Evolutionary conservation across 805 yeast genomes (phyloP).

Genomic region (Saturnispora hagleri): DNA sequence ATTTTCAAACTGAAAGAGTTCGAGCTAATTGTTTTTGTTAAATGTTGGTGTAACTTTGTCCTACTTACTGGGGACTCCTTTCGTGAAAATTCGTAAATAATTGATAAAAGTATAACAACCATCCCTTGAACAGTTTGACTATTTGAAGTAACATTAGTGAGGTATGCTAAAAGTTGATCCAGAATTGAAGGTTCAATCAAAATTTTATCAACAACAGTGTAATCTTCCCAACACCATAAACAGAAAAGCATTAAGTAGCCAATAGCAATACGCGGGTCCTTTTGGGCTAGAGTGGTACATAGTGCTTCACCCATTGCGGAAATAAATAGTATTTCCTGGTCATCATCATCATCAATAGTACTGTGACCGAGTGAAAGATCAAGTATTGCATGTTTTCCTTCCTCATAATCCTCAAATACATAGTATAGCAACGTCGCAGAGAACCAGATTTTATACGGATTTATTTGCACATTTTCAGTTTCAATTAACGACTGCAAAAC

Average conservation of each 20-base stretch:
- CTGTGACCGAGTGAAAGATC: constrained; percentile 49
- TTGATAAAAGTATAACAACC: constrained; percentile 62
- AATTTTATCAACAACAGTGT: constrained; percentile 65
- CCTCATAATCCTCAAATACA: constrained; percentile 47
- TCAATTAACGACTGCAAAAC: constrained; percentile 64
- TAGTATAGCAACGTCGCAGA: constrained; percentile 57
- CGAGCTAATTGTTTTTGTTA: constrained; percentile 67
- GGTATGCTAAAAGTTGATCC: constrained; percentile 57
- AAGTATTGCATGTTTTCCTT: constrained; percentile 39
- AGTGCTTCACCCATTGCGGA: constrained; percentile 74
- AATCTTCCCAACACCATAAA: constrained; percentile 72
- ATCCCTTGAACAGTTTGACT: constrained; percentile 52
- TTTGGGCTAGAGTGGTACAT: constrained; percentile 47
- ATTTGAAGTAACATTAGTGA: constrained; percentile 36
- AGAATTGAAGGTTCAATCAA: constrained; percentile 57
- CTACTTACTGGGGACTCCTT: constrained; percentile 55
- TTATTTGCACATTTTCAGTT: constrained; percentile 63
- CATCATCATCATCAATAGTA: constrained; percentile 66
- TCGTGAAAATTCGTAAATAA: constrained; percentile 67
- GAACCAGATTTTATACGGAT: constrained; percentile 87
- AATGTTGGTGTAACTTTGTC: constrained; percentile 46
- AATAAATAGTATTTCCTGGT: constrained; percentile 39
- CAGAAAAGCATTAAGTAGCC: constrained; percentile 70
- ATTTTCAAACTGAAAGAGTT: constrained; percentile 71
- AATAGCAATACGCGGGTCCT: constrained; percentile 67